Evolutionary conservation across 2,329 filamentous ascomycete species (phyloP), one percentile per base, ranked within the genome.

Genomic region (Apiospora aurea): DNA sequence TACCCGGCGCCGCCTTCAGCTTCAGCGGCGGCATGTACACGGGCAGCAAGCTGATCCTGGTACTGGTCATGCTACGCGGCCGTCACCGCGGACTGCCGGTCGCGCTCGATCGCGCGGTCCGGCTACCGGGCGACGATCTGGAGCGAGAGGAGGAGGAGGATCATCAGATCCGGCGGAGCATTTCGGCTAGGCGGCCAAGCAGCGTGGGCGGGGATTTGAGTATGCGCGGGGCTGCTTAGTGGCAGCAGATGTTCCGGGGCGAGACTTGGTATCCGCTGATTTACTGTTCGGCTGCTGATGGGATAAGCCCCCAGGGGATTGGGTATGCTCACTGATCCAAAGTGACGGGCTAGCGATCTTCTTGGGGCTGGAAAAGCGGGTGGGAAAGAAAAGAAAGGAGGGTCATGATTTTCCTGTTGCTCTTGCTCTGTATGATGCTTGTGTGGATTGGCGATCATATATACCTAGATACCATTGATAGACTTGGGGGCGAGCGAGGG

Each of bases 1-100:
- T 89, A 29, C 87, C 89, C 0, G 82, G 83, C 13, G 81, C 85
- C 71, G 85, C 86, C 67, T 89, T 86, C 76, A 89, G 87, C 69
- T 87, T 92, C 71, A 83, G 83, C 66, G 89, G 89, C 2, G 85
- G 84, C 0, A 88, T 87, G 83, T 85, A 87, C 70, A 82, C 82
- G 1, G 83, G 85, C 16, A 89, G 87, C 78, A 92, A 91, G 80
- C 77, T 92, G 51, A 84, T 90, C 26, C 79, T 91, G 72, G 85
- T 87, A 67, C 82, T 86, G 4, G 88, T 91, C 16, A 90, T 89
- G 82, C 77, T 91, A 44, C 80, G 87, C 10, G 88, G 88, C 0
- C 80, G 88, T 0, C 88, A 90, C 78, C 81, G 88, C n/a, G 87
- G 87, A 1, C 75, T 90, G 43, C 88, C 88, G 0, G 87, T 89